Base-by-base conservation (phyloP, 805 yeast genomes). In the Candida khao-thaluensis region DNA sequence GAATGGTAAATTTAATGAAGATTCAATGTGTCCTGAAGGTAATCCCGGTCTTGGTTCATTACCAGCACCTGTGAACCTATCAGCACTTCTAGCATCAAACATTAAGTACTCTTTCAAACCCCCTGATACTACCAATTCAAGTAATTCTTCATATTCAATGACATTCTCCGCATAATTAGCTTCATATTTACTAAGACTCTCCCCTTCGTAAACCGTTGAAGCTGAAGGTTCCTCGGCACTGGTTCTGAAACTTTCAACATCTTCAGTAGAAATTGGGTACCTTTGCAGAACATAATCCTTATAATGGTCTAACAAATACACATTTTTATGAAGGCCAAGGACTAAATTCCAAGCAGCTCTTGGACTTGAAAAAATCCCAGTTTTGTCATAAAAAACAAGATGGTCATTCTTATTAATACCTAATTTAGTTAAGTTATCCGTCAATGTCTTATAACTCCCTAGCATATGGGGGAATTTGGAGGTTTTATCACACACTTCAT, bases 11-110 rank as follows among this genome's bases (percentile, higher is more conserved):
- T 87, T 82, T 29, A 74, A 71, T 0, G 95, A 76, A 8, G 87
- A 85, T 1, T 95, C 91, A 17, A 89, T 75, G 60, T 93, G 99
- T 0, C 99, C 99, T 3, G 95, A 82, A 2, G 91, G 69, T 28
- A 91, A 63, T 0, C 91, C 97, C 1, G 88, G 78, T 51, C 99
- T 74, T 38, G 96, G 96, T 63, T 93, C 99, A 2, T 93, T 87
- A 2, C 73, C 85, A 16, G 66, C 69, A 9, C 97, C 98, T 0
- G 83, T 70, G 62, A 82, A 91, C 44, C 98, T 71, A 2, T 74
- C 84, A 3, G 55, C 56, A 0, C 95, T 72, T 52, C 99, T 77
- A 0, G 98, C 98, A 61, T 91, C 99, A 27, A 87, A 71, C 21
- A 82, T 66, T 37, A 77, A 65, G 52, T 73, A 81, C 9, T 74